Conservation (phyloP, 176 grass and related monocot species). For the Areca catechu region DNA sequence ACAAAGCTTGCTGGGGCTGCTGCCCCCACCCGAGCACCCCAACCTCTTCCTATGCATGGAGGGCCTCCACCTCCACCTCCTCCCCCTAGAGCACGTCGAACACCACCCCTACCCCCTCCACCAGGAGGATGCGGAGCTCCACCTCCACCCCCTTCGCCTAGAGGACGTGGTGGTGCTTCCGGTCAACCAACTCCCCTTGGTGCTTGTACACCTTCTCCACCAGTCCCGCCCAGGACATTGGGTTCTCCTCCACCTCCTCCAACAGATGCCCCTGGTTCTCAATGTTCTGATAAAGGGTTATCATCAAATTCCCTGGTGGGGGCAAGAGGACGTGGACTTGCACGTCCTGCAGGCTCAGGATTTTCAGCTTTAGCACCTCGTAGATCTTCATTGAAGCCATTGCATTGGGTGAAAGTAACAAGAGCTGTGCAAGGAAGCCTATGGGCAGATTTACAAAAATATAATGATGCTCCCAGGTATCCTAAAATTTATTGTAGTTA, state of each 20-base stretch:
- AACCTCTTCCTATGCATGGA: neutral
- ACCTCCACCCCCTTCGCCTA: neutral
- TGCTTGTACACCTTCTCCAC: conserved; percentile 39
- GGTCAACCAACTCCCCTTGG: conserved; percentile 47
- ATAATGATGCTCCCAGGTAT: conserved; percentile 64
- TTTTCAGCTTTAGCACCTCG: conserved; percentile 38
- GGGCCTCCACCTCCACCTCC: conserved; percentile 21
- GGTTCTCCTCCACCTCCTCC: conserved; percentile 54
- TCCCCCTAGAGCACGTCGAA: neutral
- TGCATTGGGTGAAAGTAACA: conserved; percentile 96
- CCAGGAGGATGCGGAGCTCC: neutral
- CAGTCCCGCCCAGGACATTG: conserved; percentile 63
- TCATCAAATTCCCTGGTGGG: conserved; percentile 7
- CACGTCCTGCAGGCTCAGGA: conserved; percentile 35
- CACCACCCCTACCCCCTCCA: neutral
- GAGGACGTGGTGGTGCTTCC: conserved; percentile 24
- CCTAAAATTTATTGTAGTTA: no score
- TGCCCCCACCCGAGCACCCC: no score
- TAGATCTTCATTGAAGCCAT: conserved; percentile 74
- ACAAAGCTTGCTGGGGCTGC: neutral
- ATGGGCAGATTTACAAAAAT: conserved; percentile 86
- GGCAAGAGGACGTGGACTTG: conserved; percentile 55
- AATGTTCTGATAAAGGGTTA: conserved; percentile 36
- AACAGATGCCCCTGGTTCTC: neutral
- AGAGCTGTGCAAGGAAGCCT: conserved; percentile 89